phyloP scores from a whole-genome alignment of 2,329 filamentous ascomycete species.

The Neonectria ditissima region DNA sequence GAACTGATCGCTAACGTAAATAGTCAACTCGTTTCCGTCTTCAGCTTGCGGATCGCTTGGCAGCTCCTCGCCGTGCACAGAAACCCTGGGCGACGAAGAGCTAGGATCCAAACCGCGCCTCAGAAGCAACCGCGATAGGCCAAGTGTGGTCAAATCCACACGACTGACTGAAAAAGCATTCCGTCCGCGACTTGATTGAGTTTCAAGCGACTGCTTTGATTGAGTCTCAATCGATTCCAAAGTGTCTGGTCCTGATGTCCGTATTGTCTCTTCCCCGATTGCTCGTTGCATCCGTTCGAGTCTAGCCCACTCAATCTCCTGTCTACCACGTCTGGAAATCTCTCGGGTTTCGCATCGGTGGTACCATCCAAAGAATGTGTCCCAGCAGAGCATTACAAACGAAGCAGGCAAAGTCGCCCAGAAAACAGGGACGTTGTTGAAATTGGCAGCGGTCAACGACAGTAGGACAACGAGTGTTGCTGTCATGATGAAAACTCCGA shows the following conservation, averaged over 20 bases:
- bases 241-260: background rate
- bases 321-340: conserved; percentile 54
- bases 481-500: conserved; percentile 75
- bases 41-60: no score
- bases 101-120: no score
- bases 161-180: no score
- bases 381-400: conserved; percentile 75
- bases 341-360: conserved; percentile 71
- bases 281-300: conserved; percentile 32
- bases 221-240: no score
- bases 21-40: no score
- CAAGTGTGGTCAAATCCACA: no score
- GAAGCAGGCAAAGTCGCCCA: conserved; percentile 78
- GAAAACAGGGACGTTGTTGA: conserved; percentile 67
- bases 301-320: conserved; percentile 19
- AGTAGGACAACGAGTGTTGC: conserved; percentile 74
- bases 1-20: no score
- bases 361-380: conserved; percentile 72
- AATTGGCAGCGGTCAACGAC: conserved; percentile 71
- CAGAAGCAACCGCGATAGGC: no score
- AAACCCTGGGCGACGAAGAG: no score
- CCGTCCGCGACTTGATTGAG: no score
- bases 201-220: no score
- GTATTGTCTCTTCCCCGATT: conserved; percentile 18
- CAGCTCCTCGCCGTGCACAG: no score